Percentiles rank a stretch among this genome's conserved stretches.
Conservation (phyloP, 129 eudicot genomes). For the Artemisia tridentata region DNA sequence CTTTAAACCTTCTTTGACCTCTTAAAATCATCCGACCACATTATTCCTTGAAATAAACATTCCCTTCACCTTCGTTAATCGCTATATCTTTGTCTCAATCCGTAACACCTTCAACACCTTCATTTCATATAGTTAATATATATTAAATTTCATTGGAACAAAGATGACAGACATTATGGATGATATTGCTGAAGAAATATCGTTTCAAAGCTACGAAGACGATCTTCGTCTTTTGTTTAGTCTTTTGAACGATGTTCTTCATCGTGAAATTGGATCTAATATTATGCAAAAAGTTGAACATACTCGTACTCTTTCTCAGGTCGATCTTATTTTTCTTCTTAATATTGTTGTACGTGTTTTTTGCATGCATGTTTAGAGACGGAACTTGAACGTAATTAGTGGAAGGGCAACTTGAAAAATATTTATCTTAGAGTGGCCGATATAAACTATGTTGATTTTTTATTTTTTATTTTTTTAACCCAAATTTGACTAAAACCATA, state of each 20-base stretch:
- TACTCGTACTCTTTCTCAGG: slow-evolving; percentile 75
- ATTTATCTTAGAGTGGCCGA: no score
- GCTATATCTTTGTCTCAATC: not conserved
- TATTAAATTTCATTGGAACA: slow-evolving; percentile 1
- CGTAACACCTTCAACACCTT: not conserved
- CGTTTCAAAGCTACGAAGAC: slow-evolving; percentile 79
- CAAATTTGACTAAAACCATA: no score
- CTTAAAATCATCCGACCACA: not conserved
- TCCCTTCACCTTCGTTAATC: not conserved
- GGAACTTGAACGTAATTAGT: no score
- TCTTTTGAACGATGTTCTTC: slow-evolving; percentile 80
- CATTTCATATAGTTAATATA: not conserved
- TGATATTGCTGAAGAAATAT: slow-evolving; percentile 89
- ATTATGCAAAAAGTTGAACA: slow-evolving; percentile 67
- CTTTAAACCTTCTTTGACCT: not conserved
- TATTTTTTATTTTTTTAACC: no score
- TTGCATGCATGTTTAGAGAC: no score
- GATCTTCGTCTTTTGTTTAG: slow-evolving; percentile 66
- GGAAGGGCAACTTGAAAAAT: no score
- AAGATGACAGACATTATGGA: slow-evolving; percentile 81
- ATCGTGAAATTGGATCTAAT: slow-evolving; percentile 52
- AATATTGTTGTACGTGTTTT: no score
- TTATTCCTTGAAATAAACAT: not conserved
- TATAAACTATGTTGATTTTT: no score
- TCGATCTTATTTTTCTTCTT: not conserved